Conservation (phyloP, 768 basidiomycete species). For the Pleurotus platypus region DNA sequence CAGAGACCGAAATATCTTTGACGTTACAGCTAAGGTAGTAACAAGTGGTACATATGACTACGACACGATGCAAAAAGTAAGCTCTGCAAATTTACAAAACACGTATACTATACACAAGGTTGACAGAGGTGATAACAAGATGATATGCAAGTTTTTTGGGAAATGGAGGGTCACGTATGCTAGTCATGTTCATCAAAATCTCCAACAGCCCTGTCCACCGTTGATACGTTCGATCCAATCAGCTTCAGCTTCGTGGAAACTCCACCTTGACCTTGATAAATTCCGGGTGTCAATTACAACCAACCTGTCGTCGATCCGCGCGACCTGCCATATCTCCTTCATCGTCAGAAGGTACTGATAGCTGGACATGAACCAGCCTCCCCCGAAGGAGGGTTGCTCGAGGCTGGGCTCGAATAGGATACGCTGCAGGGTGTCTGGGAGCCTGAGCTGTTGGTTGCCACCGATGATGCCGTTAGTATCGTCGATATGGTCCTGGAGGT, state of each 20-base stretch:
- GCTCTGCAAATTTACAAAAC: no score
- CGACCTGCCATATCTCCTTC: background rate
- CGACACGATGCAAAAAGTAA: no score
- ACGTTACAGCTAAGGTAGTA: no score
- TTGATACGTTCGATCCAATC: conserved; percentile 1
- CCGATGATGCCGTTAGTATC: background rate
- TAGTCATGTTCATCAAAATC: background rate
- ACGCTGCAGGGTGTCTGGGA: background rate
- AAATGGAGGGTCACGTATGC: no score
- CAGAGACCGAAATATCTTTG: no score
- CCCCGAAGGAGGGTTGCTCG: background rate
- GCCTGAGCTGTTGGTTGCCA: background rate
- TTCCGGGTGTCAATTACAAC: conserved; percentile 1
- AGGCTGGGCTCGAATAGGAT: background rate
- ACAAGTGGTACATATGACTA: no score
- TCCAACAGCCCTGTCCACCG: background rate
- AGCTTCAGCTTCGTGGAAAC: background rate
- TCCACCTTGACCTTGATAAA: background rate
- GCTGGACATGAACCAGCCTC: background rate
- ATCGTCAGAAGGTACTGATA: background rate
- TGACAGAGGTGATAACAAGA: no score
- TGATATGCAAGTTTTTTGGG: no score
- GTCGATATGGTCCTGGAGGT: background rate
- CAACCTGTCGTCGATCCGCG: background rate
- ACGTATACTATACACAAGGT: no score